A percentile compares a stretch with the other conserved stretches of the same genome.
Conservation (phyloP, 1,284 basidiomycete species). For the Melampsora larici-populina region DNA sequence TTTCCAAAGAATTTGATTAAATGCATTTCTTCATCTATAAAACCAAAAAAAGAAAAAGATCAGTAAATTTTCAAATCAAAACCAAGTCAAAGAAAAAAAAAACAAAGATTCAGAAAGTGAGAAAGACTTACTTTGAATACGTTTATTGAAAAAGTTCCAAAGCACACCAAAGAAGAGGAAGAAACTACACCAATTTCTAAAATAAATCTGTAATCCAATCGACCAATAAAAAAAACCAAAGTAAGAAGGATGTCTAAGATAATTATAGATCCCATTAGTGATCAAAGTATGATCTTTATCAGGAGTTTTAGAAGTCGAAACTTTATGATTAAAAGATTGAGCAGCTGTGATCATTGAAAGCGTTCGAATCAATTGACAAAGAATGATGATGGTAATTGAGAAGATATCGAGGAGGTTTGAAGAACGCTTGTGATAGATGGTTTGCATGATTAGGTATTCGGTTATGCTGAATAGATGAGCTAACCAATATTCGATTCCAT, state of each 20-base stretch:
- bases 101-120: no score
- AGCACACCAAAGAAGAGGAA: constrained; percentile 4
- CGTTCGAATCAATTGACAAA: constrained; percentile 19
- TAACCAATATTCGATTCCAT: constrained; percentile 22
- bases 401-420: neutral
- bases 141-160: constrained; percentile 30
- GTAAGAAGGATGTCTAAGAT: constrained; percentile 39
- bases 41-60: neutral
- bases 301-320: neutral
- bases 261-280: constrained; percentile 25
- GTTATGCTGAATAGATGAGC: constrained; percentile 2
- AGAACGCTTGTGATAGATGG: neutral
- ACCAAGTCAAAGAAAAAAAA: no score
- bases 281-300: constrained; percentile 23
- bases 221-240: constrained; percentile 42
- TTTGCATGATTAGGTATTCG: constrained; percentile 4
- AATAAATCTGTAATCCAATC: constrained; percentile 21
- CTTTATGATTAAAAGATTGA: constrained; percentile 37
- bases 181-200: constrained; percentile 7
- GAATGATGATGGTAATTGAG: neutral
- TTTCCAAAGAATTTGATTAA: constrained; percentile 35
- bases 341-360: constrained; percentile 36
- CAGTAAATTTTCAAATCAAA: neutral
- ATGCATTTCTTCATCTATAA: constrained; percentile 30
- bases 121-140: constrained; percentile 22